Evolutionary conservation across 2,329 filamentous ascomycete genomes (phyloP).

Genomic region (Phyllosticta citribraziliensis): DNA sequence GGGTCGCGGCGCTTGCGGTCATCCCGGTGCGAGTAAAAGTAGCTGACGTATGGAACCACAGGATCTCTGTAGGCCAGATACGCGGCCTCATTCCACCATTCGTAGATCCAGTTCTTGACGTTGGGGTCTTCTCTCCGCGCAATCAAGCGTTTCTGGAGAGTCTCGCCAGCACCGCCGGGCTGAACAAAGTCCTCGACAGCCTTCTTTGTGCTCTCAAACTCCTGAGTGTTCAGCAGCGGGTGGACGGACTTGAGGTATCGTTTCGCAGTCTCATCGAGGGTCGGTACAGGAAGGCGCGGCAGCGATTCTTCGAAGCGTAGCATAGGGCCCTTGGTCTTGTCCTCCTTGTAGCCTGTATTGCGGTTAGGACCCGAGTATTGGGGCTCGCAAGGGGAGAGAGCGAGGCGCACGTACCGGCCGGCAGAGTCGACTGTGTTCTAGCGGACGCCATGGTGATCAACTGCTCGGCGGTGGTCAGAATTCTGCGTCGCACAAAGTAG

Average conservation of each 20-base stretch:
- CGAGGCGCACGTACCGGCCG: constrained; percentile 34
- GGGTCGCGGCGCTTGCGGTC: constrained; percentile 81
- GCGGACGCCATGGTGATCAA: constrained; percentile 26
- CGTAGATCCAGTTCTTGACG: constrained; percentile 85
- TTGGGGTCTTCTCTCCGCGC: constrained; percentile 71
- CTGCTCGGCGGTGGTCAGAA: constrained; percentile 13
- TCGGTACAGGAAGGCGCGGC: constrained; percentile 67
- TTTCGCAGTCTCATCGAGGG: constrained; percentile 70
- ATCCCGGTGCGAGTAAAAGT: constrained; percentile 98
- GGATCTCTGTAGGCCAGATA: constrained; percentile 92
- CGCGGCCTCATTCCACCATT: constrained; percentile 97
- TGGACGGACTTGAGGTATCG: constrained; percentile 74
- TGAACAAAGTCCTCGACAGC: constrained; percentile 82
- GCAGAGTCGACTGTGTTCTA: constrained; percentile 35
- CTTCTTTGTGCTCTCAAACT: constrained; percentile 65
- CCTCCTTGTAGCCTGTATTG: constrained; percentile 62
- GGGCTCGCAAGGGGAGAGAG: constrained; percentile 14
- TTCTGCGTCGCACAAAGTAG: neutral
- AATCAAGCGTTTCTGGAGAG: constrained; percentile 78
- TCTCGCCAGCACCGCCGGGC: constrained; percentile 72
- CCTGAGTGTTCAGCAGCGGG: constrained; percentile 58
- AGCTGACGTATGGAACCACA: constrained; percentile 94
- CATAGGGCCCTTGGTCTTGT: constrained; percentile 69
- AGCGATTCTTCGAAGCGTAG: constrained; percentile 81
- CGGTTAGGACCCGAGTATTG: constrained; percentile 1